Evolutionary conservation across 352 stramenopile genomes (phyloP).

Genomic region (Pythium coloratum): DNA sequence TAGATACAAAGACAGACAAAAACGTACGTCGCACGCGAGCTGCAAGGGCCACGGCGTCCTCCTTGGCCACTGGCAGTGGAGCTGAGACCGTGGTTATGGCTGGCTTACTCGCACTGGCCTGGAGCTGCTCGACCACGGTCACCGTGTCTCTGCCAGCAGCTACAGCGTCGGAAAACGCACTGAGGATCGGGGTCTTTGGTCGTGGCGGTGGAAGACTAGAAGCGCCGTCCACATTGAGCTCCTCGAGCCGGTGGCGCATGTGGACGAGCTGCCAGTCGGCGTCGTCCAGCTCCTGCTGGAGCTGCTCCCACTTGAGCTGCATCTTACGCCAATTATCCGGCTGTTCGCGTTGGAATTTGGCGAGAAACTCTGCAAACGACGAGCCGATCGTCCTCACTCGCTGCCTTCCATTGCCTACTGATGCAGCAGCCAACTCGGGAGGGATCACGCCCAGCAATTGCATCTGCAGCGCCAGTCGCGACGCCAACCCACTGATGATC

Average conservation of each 20-base stretch:
- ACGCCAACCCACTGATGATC: slow-evolving; percentile 44
- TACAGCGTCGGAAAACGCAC: slow-evolving; percentile 71
- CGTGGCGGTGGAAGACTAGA: neutral
- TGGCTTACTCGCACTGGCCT: slow-evolving; percentile 27
- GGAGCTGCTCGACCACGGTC: slow-evolving; percentile 54
- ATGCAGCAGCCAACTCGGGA: slow-evolving; percentile 1
- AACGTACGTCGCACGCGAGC: slow-evolving; percentile 13
- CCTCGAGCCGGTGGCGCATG: slow-evolving; percentile 56
- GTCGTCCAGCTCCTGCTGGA: slow-evolving; percentile 49
- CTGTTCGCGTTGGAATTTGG: slow-evolving; percentile 31
- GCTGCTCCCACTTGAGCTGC: slow-evolving; percentile 44
- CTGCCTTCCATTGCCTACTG: neutral
- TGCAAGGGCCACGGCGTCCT: neutral
- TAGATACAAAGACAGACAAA: neutral
- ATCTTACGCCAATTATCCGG: slow-evolving; percentile 41
- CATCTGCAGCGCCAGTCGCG: slow-evolving; percentile 48
- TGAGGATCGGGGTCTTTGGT: slow-evolving; percentile 23
- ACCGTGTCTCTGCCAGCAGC: slow-evolving; percentile 57
- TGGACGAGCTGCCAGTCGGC: slow-evolving; percentile 67
- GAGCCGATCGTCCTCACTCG: neutral
- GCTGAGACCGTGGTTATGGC: neutral
- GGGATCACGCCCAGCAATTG: slow-evolving; percentile 42
- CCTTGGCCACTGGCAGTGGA: neutral
- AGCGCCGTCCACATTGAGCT: slow-evolving; percentile 39
- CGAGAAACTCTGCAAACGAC: slow-evolving; percentile 30